Percentiles rank a stretch among this genome's conserved stretches.
Evolutionary conservation across 2,329 filamentous ascomycete species (phyloP).

Genomic region (Botrytis galanthina): DNA sequence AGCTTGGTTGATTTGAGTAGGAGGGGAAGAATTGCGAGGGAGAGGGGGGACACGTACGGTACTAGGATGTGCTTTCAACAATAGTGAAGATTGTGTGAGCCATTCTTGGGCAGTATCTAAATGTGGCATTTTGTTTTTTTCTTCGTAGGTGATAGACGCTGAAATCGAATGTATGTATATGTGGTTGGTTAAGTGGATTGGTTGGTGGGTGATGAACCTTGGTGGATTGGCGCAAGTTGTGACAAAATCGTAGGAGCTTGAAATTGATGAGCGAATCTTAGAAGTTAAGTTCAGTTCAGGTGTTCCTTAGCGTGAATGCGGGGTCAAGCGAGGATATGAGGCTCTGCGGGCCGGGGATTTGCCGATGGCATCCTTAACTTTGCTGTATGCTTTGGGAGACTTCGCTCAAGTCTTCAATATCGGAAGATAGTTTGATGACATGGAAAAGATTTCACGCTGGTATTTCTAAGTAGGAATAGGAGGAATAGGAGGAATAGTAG

Average conservation of each 20-base stretch:
- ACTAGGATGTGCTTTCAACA: constrained; percentile 81
- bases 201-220: not conserved
- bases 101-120: constrained; percentile 83
- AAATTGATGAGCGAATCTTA: not conserved
- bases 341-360: not conserved
- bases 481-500: not conserved
- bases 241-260: not conserved
- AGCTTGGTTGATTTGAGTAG: constrained; percentile 22
- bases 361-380: not conserved
- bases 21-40: constrained; percentile 3
- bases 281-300: not conserved
- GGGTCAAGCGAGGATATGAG: constrained; percentile 7
- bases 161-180: not conserved
- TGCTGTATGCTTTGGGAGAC: not conserved
- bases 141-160: not conserved
- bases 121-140: constrained; percentile 63
- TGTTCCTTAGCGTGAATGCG: constrained; percentile 1
- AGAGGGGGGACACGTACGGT: constrained; percentile 58
- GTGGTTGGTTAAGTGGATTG: not conserved
- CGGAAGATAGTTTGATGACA: not conserved
- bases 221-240: not conserved
- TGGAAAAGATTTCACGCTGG: too few relatives aligned
- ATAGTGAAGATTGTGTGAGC: constrained; percentile 81
- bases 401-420: not conserved
- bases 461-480: not conserved